Evolutionary conservation across 169 alveolate genomes (phyloP).

Genomic region (Haemoproteus tartakovskyi): DNA sequence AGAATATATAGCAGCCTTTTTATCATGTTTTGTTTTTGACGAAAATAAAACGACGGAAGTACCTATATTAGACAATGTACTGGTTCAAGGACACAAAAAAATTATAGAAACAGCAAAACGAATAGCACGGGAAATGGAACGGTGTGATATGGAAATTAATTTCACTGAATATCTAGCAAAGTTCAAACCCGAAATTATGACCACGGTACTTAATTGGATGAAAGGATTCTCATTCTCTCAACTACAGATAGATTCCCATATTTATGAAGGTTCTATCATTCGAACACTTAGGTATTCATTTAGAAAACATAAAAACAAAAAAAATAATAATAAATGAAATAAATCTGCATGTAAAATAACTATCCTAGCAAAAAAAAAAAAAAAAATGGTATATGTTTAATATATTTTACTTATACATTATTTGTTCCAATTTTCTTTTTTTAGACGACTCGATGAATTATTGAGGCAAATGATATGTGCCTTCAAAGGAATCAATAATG

Average conservation of each 20-base stretch:
- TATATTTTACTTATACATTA: too few species aligned
- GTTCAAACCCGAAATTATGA: constrained; percentile 93
- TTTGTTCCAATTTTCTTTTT: constrained; percentile 1
- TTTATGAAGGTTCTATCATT: constrained; percentile 97
- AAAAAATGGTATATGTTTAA: background rate
- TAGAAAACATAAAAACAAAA: background rate
- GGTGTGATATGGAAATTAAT: constrained; percentile 83
- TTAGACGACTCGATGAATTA: constrained; percentile 96
- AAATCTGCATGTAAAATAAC: too few species aligned
- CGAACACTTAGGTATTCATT: constrained; percentile 80
- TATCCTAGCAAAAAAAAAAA: background rate
- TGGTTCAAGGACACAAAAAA: constrained; percentile 72
- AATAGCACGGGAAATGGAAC: constrained; percentile 85
- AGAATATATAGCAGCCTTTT: constrained; percentile 92
- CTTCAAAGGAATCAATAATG: constrained; percentile 94
- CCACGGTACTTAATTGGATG: constrained; percentile 93
- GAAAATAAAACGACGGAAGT: constrained; percentile 82
- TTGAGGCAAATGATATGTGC: constrained; percentile 96
- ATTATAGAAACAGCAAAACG: constrained; percentile 78
- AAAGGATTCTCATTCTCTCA: constrained; percentile 94
- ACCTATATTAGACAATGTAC: constrained; percentile 70
- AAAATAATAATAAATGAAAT: too few species aligned
- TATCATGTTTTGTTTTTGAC: constrained; percentile 92
- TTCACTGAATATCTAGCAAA: constrained; percentile 86
- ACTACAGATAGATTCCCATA: constrained; percentile 88